phyloP scores from a whole-genome alignment of 31 red algal genomes.

The Asparagopsis taxiformis region DNA sequence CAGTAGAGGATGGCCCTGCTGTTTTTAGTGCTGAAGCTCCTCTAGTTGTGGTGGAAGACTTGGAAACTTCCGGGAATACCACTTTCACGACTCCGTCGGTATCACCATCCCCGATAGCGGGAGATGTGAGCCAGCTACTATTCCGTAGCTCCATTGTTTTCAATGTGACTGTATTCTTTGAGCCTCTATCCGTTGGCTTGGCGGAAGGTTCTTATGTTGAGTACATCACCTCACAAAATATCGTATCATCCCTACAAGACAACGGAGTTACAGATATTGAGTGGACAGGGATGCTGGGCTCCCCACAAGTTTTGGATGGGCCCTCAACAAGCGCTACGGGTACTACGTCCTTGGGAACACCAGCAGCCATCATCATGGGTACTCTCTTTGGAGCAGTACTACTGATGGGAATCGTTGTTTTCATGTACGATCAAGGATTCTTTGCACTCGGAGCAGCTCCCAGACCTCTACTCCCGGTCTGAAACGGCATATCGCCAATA shows the following conservation, averaged over 20 bases:
- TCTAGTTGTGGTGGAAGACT: not conserved
- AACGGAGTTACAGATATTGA: slow-evolving; percentile 5
- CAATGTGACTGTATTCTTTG: slow-evolving; percentile 6
- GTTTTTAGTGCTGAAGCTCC: not conserved
- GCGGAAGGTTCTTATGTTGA: slow-evolving; percentile 7
- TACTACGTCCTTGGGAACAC: too few relatives aligned
- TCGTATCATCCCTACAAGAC: not conserved
- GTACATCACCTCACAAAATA: slow-evolving; percentile 4
- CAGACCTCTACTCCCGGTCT: too few relatives aligned
- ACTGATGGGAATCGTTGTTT: too few relatives aligned
- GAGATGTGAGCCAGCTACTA: slow-evolving; percentile 1
- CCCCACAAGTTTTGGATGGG: slow-evolving; percentile 1
- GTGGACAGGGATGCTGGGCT: not conserved
- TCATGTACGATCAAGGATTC: too few relatives aligned
- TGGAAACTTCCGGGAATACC: not conserved
- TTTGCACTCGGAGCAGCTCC: too few relatives aligned
- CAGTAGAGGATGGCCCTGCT: slow-evolving; percentile 3
- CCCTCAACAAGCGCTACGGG: too few relatives aligned
- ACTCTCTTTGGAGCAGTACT: too few relatives aligned
- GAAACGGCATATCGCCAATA: too few relatives aligned
- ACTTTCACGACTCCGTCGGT: not conserved
- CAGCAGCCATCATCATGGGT: too few relatives aligned
- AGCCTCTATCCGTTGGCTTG: not conserved
- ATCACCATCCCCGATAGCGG: not conserved
- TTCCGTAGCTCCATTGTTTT: not conserved